Base-by-base conservation (phyloP, 2,329 filamentous ascomycete species). In the Scolecobasidium constrictum region DNA sequence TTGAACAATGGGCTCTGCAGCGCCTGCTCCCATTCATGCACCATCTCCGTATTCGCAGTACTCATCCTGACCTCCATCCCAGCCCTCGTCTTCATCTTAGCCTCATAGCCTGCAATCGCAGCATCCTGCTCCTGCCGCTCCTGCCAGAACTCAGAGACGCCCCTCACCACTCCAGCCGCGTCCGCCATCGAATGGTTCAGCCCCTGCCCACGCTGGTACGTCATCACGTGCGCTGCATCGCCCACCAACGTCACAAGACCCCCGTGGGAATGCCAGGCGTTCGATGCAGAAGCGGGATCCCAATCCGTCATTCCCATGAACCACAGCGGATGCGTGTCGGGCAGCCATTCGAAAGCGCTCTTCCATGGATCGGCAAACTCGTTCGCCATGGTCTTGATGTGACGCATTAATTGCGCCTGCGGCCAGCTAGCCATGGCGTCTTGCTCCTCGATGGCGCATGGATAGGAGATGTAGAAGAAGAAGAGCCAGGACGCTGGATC, bases 401-500 rank as follows among this genome's bases (percentile, higher is more conserved):
- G 63, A 11, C 44, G 49, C 4, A 68, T 49, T 16, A 64, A 51
- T 48, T 65, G 53, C 2, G 51, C 58, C 34, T 57, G 49, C 23
- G 58, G 56, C 52, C 59, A 62, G 47, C 50, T 55, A 11, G 52
- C 53, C 34, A 62, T 63, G 26, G 52, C 52, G 7, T 58, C 58
- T 46, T 70, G 66, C 46, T 68, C 60, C 40, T 67, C 59, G 1
- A 63, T 20, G 23, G 51, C 56, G 7, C 52, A 59, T 15, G 42
- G 48, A 63, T 65, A 69, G 9, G 66, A 69, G 40, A 70, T 64
- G 50, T 71, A 71, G 53, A 65, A 68, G 52, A 65, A 65, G 48
- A 68, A 68, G 3, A 57, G 59, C 66, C 65, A 67, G 4, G 53
- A 54, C 17, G 63, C 61, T 2, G 65, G 66, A 7, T 58, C 50